Base-by-base conservation (phyloP, 2,329 filamentous ascomycete species). In the Penicillium psychrosexuale region DNA sequence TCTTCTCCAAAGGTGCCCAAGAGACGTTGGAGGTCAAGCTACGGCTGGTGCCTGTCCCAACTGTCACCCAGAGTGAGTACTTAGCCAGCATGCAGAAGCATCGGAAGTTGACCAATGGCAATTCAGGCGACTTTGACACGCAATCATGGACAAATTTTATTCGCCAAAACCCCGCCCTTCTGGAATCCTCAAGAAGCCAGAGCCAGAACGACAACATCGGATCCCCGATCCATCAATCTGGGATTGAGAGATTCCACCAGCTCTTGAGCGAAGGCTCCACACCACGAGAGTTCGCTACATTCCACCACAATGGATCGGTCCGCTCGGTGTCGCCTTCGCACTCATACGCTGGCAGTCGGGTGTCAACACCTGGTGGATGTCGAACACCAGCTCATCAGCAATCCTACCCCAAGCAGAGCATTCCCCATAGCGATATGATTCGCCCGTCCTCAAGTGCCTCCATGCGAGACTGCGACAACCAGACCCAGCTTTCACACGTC, bases 1-100 rank as follows among this genome's bases (percentile, higher is more conserved):
- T 97, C 24, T 96, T 97, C 69, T 86, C 86, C 37, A 90, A 89
- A 66, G 91, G 90, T 31, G 74, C 76, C 56, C 88, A 87, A 63
- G 92, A 97, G 74, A 97, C 90, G 0, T 77, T 99, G 56, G 94
- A 99, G 75, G 93, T 99, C 61, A 96, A 89, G 72, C 80, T 99
- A 58, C 91, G 90, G 69, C 80, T 99, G 53, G 88, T 91, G 2
- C 87, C 88, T 15, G 87, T 96, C 34, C 82, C 86, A 17, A 89
- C 83, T 49, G 81, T 80, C 31, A 72, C 82, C 60, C 82, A 85
- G 69, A 82, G 77, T 59, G 82, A 86, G 72, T 85, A 84, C 63
- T 69, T 82, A 39, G 80, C 80, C 61, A 84, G 77, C 58, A 84
- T 85, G 79, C 82, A 84, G 61, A 81, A 78, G 55, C 82, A 85